Evolutionary conservation across 2,329 filamentous ascomycete genomes (phyloP).

Genomic region (Aspergillus floridensis): DNA sequence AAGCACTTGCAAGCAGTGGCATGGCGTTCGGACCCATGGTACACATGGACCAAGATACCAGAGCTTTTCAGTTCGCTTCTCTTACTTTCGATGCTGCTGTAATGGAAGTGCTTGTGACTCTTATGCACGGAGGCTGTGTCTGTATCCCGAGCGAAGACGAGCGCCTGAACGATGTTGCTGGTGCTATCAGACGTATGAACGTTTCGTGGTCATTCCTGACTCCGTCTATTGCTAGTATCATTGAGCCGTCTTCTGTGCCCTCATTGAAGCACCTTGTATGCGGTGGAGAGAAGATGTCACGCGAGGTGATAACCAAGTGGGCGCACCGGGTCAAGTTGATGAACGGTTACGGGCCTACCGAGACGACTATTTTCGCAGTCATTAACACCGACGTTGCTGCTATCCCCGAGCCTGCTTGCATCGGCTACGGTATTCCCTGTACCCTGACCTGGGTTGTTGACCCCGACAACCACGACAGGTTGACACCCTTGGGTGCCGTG

Average conservation of each 20-base stretch:
- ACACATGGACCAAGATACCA: slow-evolving; percentile 22
- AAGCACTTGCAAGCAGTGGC: slow-evolving; percentile 32
- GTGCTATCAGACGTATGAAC: slow-evolving; percentile 49
- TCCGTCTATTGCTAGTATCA: slow-evolving; percentile 43
- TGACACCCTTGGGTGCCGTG: slow-evolving; percentile 38
- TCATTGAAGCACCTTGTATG: slow-evolving; percentile 44
- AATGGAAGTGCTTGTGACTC: slow-evolving; percentile 38
- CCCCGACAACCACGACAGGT: slow-evolving; percentile 27
- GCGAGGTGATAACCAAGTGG: slow-evolving; percentile 70
- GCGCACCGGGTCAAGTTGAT: slow-evolving; percentile 42
- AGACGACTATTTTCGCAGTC: slow-evolving; percentile 34
- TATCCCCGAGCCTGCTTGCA: slow-evolving; percentile 21
- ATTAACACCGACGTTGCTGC: slow-evolving; percentile 29
- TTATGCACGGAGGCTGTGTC: slow-evolving; percentile 46
- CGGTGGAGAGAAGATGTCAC: slow-evolving; percentile 63
- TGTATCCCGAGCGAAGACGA: slow-evolving; percentile 49
- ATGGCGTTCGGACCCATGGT: slow-evolving; percentile 30
- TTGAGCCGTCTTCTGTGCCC: slow-evolving; percentile 41
- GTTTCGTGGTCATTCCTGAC: slow-evolving; percentile 50
- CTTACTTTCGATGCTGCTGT: slow-evolving; percentile 48
- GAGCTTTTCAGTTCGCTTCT: slow-evolving; percentile 46
- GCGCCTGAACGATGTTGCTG: slow-evolving; percentile 48
- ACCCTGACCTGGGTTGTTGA: slow-evolving; percentile 35
- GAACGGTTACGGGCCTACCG: slow-evolving; percentile 41
- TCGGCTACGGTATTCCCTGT: slow-evolving; percentile 22